Evolutionary conservation across 2,329 filamentous ascomycete species (phyloP).

Genomic region (Alternaria sp.): DNA sequence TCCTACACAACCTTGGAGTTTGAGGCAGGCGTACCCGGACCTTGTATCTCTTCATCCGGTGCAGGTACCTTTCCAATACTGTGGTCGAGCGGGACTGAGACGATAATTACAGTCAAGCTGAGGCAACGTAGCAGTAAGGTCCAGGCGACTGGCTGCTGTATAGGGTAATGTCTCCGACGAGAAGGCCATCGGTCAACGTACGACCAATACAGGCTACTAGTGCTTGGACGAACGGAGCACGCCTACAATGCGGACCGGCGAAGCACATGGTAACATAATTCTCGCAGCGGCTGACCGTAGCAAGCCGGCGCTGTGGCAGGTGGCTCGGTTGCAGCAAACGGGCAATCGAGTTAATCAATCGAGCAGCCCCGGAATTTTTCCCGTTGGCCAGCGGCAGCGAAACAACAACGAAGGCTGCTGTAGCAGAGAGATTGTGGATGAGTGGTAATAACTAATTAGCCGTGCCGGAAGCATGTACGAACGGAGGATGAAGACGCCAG

Average conservation of each 20-base stretch:
- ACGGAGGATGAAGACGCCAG: slow-evolving; percentile 34
- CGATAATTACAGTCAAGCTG: slow-evolving; percentile 43
- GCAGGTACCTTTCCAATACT: slow-evolving; percentile 41
- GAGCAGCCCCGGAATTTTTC: slow-evolving; percentile 14
- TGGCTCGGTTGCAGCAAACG: slow-evolving; percentile 17
- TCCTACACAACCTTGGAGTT: slow-evolving; percentile 38
- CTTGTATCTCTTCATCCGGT: slow-evolving; percentile 47
- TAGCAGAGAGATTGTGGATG: slow-evolving; percentile 26
- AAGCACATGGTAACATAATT: slow-evolving; percentile 26
- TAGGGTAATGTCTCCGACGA: slow-evolving; percentile 39
- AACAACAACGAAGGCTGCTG: slow-evolving; percentile 13
- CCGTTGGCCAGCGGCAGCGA: slow-evolving; percentile 34
- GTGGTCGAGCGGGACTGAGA: slow-evolving; percentile 35
- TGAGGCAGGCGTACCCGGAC: slow-evolving; percentile 41
- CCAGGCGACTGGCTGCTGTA: slow-evolving; percentile 25
- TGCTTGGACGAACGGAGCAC: slow-evolving; percentile 21
- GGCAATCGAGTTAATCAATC: slow-evolving; percentile 1
- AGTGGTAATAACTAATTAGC: slow-evolving; percentile 45
- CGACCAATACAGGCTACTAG: slow-evolving; percentile 25
- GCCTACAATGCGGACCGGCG: slow-evolving; percentile 21
- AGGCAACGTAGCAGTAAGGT: slow-evolving; percentile 28
- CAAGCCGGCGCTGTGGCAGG: slow-evolving; percentile 18
- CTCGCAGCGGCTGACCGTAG: slow-evolving; percentile 5
- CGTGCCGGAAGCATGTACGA: slow-evolving; percentile 39
- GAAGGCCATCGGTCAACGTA: slow-evolving; percentile 25